Base-by-base conservation (phyloP, 106 monocot genomes). In the Acorus gramineus region DNA sequence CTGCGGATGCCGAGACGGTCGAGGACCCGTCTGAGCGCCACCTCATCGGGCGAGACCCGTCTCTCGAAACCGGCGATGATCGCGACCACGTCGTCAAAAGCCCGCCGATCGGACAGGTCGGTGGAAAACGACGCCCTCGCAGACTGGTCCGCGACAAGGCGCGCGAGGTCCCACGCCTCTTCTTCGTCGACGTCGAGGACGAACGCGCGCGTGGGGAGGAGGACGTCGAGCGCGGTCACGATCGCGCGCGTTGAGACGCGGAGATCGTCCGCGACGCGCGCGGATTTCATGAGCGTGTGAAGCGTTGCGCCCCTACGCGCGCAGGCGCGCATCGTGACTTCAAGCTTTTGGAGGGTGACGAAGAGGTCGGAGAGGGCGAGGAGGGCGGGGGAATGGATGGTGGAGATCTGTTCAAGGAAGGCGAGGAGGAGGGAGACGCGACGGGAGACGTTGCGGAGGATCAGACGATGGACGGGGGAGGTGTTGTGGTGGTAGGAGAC, bases 321-420 rank as follows among this genome's bases (percentile, higher is more conserved):
- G 68, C 80, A 83, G 51, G 87, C 96, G 2, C 46, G 8, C 11
- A 96, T 53, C 13, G 91, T 67, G 11, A 49, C 53, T 42, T 63
- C 61, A 10, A 91, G 46, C 71, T 78, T 85, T 63, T 83, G 96
- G n/a, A 91, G 74, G 5, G 85, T 59, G 54, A 85, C 76, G 67
- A 88, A 79, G 63, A 96, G 80, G 64, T 96, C 91, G 10, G 73
- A 74, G 49, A 96, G 63, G 13, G 66, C n/a, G 43, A 79, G 46
- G 49, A 75, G 53, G 2, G 64, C 67, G 4, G 83, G 74, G 12
- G 7, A 6, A 2, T 84, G 66, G 11, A 75, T 42, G 6, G 11
- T 2, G 46, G 47, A 42, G 43, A 82, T 44, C 14, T 80, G 76
- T 51, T 79, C 77, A 3, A 87, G 47, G 74, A 85, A 74, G 7